Conservation (phyloP, 116 monocot species). For the Iris pallida region DNA sequence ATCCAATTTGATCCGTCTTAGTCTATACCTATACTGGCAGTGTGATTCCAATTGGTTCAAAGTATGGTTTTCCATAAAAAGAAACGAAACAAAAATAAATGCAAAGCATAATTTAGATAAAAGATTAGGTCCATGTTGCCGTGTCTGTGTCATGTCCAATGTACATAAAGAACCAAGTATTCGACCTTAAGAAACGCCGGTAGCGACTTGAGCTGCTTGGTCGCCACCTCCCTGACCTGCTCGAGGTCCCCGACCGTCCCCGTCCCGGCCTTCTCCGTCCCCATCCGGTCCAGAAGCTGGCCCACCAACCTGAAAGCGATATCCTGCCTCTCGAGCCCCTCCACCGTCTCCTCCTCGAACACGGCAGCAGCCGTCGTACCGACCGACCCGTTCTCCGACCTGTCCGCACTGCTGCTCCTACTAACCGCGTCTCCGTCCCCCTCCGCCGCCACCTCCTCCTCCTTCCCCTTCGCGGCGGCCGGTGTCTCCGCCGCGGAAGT, state of each 20-base stretch:
- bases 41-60: no score
- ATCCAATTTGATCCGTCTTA: no score
- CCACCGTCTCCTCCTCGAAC: conserved; percentile 70
- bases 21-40: no score
- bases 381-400: neutral
- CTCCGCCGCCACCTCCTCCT: conserved; percentile 32
- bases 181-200: conserved; percentile 84
- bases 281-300: conserved; percentile 43
- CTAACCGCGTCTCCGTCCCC: conserved; percentile 20
- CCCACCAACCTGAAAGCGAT: conserved; percentile 70
- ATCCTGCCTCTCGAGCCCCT: conserved; percentile 69
- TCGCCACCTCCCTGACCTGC: conserved; percentile 48
- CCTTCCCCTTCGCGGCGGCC: conserved; percentile 36
- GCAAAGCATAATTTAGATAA: no score
- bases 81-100: no score
- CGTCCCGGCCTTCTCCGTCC: conserved; percentile 20
- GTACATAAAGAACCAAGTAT: neutral
- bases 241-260: conserved; percentile 41
- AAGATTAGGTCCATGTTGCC: no score
- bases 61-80: no score
- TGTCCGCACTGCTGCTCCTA: conserved; percentile 42
- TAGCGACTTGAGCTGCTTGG: conserved; percentile 69
- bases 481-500: conserved; percentile 16
- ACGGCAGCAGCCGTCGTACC: conserved; percentile 17
- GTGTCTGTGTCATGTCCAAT: no score